Evolutionary conservation across 495 filamentous ascomycete genomes (phyloP), one percentile per base, ranked within the genome.

Genomic region (Aspergillus carlsbadensis): DNA sequence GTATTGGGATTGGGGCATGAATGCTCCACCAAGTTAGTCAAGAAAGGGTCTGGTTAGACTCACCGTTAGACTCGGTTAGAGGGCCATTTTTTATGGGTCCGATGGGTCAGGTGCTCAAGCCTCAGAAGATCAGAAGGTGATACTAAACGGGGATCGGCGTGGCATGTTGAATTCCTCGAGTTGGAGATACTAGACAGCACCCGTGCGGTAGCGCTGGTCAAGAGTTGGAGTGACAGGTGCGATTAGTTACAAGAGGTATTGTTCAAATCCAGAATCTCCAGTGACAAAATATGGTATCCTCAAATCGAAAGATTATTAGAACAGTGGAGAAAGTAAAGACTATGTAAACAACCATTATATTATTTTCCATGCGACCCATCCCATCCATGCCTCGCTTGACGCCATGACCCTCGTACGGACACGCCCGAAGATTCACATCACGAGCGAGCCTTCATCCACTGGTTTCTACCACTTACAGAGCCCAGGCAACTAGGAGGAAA

Each of bases 401-500:
- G 18, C 40, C 51, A n/a, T 44, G 13, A 36, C 51, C 40, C 51
- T 56, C 53, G 29, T 49, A 20, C 34, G 41, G 24, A 31, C 44
- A 52, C 17, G 15, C 21, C 46, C 45, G 17, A 4, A 17, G 17
- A 31, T 47, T 39, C 35, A 18, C 10, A 29, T 18, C 31, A 49
- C 5, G 24, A 33, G 44, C 15, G n/a, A 6, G 17, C 13, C 3
- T 26, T 15, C 8, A 33, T 37, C 15, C 11, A 20, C 29, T 44
- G 21, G 48, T 22, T 6, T 29, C 20, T 14, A 35, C 43, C 53
- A 15, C 56, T 66, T 67, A 76, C 60, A 76, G 64, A 68, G 67
- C 73, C 47, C 70, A 70, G 33, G 69, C 68, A 43, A 70, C 74
- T 43, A 74, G 43, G 5, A 72, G 57, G 36, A 76, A 56, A 22